phyloP scores from a whole-genome alignment of 495 filamentous ascomycete species.

The Arthonia radiata region DNA sequence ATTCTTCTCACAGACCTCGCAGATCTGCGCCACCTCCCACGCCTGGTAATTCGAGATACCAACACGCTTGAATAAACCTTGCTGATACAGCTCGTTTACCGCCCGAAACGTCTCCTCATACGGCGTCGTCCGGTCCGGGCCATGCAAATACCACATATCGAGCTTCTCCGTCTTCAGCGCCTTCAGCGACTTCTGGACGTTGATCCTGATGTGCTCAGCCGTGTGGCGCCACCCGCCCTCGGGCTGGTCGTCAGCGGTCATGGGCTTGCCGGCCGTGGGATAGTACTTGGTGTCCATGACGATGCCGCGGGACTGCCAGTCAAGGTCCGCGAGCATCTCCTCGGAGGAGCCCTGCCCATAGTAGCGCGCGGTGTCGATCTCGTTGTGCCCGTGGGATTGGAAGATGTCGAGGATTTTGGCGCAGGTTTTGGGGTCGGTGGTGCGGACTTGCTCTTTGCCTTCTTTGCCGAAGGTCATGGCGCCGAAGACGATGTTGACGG shows the following conservation, averaged over 20 bases:
- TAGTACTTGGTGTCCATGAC: slow-evolving; percentile 28
- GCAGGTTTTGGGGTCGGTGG: no score
- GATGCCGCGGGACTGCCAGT: slow-evolving; percentile 23
- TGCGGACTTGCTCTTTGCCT: slow-evolving; percentile 1
- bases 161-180: slow-evolving; percentile 22
- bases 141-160: slow-evolving; percentile 28
- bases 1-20: slow-evolving; percentile 20
- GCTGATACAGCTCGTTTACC: slow-evolving; percentile 21
- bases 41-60: slow-evolving; percentile 16
- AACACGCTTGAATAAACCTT: slow-evolving; percentile 19
- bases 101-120: slow-evolving; percentile 23
- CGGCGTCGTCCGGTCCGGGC: slow-evolving; percentile 21
- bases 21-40: slow-evolving; percentile 25
- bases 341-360: slow-evolving; percentile 28
- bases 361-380: slow-evolving; percentile 15
- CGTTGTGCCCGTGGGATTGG: slow-evolving; percentile 11
- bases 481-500: slow-evolving; percentile 12
- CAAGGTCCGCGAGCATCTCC: slow-evolving; percentile 19
- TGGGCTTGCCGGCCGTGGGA: slow-evolving; percentile 9
- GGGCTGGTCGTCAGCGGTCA: slow-evolving; percentile 1
- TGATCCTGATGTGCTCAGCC: slow-evolving; percentile 15
- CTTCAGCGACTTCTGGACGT: slow-evolving; percentile 17
- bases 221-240: slow-evolving; percentile 9
- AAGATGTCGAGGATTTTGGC: slow-evolving; percentile 10
- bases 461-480: slow-evolving; percentile 10